Conservation (phyloP, 176 grass and related monocot genomes). For the Oryza nivara region DNA sequence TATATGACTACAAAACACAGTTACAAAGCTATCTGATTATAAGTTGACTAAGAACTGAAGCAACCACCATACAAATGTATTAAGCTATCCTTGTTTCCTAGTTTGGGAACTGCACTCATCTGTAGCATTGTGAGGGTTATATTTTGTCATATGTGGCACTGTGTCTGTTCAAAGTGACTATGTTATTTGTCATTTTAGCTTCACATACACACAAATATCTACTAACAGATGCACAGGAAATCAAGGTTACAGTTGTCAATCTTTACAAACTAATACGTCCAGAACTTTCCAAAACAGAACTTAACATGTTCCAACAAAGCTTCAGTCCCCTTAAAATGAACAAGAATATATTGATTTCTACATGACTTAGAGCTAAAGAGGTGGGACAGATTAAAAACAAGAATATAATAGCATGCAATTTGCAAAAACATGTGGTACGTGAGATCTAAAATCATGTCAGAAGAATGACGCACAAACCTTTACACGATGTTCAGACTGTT, state of each 20-base stretch:
- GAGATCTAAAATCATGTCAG: constrained; percentile 4
- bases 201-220: not conserved
- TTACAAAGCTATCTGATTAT: constrained; percentile 13
- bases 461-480: constrained; percentile 48
- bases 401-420: not conserved
- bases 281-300: not conserved
- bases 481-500: constrained; percentile 45
- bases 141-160: not conserved
- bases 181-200: not conserved
- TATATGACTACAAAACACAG: not conserved
- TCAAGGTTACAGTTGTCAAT: not conserved
- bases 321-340: constrained; percentile 2
- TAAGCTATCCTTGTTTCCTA: not conserved
- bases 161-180: not conserved
- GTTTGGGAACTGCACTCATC: not conserved
- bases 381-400: not conserved
- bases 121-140: not conserved
- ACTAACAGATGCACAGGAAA: not conserved
- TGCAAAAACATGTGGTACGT: not conserved
- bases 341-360: not conserved
- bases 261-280: not conserved
- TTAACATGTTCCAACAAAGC: constrained; percentile 9
- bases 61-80: not conserved
- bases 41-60: not conserved
- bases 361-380: not conserved